Conservation (phyloP, 2,329 filamentous ascomycete species). For the Gaeumannomyces tritici region DNA sequence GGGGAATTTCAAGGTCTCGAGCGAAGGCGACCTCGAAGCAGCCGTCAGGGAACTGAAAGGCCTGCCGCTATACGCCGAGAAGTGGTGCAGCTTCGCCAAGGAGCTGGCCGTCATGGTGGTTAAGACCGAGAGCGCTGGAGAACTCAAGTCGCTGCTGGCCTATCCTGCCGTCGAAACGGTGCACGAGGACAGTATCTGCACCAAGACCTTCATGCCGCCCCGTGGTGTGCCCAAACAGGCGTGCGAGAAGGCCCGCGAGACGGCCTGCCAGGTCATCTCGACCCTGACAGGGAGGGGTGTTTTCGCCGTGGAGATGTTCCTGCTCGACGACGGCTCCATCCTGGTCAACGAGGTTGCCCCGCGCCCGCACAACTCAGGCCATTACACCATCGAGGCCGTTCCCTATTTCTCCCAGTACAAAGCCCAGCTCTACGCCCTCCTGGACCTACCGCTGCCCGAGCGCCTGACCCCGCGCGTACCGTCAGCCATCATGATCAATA, state of each 20-base stretch:
- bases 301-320: conserved; percentile 95
- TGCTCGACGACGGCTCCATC: conserved; percentile 62
- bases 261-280: conserved; percentile 70
- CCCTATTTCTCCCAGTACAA: conserved; percentile 83
- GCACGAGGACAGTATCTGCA: conserved; percentile 93
- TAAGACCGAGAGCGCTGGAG: conserved; percentile 64
- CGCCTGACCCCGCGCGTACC: conserved; percentile 48
- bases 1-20: conserved; percentile 46
- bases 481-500: conserved; percentile 70
- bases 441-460: conserved; percentile 48
- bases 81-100: conserved; percentile 75
- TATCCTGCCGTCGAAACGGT: conserved; percentile 92
- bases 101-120: conserved; percentile 94
- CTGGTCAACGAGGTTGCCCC: conserved; percentile 84
- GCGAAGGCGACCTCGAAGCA: conserved; percentile 38
- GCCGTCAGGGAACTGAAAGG: conserved; percentile 62
- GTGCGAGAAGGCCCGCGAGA: conserved; percentile 57
- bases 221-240: conserved; percentile 54
- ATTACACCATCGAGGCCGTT: conserved; percentile 90
- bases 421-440: conserved; percentile 77
- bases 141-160: conserved; percentile 45
- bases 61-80: conserved; percentile 76
- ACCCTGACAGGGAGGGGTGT: conserved; percentile 82
- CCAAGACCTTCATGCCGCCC: conserved; percentile 80
- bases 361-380: conserved; percentile 79